These are phyloP conservation scores for Colletotrichum eremochloae DNA, from an alignment of 2,329 filamentous ascomycete genomes.

Conservation along the genomic window DNA sequence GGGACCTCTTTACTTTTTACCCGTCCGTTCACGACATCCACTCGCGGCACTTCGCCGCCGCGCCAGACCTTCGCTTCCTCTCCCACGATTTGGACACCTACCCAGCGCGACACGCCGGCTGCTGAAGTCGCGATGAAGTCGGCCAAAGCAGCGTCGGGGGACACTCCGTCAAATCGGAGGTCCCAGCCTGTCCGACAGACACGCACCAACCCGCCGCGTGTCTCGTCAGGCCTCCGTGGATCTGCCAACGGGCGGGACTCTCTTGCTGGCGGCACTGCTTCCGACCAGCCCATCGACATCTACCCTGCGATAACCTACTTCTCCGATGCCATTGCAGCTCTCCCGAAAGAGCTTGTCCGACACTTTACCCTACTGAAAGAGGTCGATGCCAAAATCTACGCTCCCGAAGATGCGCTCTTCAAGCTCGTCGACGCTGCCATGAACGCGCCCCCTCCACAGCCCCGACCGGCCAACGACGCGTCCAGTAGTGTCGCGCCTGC, in stretches of 20 bases:
- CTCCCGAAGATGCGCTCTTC: conserved; percentile 85
- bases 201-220: conserved; percentile 73
- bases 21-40: conserved; percentile 11
- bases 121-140: conserved; percentile 63
- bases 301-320: conserved; percentile 80
- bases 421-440: conserved; percentile 78
- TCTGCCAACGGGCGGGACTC: conserved; percentile 61
- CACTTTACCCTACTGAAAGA: conserved; percentile 97
- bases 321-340: conserved; percentile 89
- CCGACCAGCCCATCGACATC: conserved; percentile 74
- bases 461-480: conserved; percentile 60
- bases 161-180: conserved; percentile 66
- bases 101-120: conserved; percentile 8
- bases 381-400: conserved; percentile 96
- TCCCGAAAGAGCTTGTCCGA: conserved; percentile 94
- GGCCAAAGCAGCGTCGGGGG: conserved; percentile 60
- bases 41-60: neutral
- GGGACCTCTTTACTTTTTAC: neutral
- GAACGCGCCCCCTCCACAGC: conserved; percentile 62
- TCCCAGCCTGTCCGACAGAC: conserved; percentile 75
- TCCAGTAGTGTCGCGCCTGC: conserved; percentile 57
- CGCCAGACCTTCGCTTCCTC: conserved; percentile 16
- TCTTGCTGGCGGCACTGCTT: conserved; percentile 57
- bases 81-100: conserved; percentile 18
- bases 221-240: conserved; percentile 59